Percentiles rank a stretch among this genome's conserved stretches.
Conservation (phyloP, 1,139 yeast genomes). For the Saccharomyces hybrid region DNA sequence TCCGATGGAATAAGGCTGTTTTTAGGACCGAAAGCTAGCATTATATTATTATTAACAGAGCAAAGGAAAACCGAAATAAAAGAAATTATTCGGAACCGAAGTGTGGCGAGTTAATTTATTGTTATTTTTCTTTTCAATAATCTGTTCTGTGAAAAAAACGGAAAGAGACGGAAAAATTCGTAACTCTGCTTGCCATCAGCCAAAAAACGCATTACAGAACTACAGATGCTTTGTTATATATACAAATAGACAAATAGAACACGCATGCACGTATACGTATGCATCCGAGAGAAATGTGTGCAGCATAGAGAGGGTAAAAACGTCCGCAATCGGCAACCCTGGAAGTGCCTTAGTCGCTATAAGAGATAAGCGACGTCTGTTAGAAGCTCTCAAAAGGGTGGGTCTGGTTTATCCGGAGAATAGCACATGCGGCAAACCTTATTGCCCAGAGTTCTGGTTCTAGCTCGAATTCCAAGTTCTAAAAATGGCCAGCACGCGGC, state of each 20-base stretch:
- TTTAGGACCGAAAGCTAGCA: neutral
- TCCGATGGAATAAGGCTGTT: neutral
- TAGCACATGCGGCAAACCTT: neutral
- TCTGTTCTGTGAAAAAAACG: neutral
- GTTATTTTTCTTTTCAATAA: neutral
- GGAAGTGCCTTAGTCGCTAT: neutral
- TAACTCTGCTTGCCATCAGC: neutral
- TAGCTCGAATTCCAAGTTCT: neutral
- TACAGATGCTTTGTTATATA: neutral
- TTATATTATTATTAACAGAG: neutral
- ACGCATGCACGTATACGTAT: neutral
- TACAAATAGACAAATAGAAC: neutral
- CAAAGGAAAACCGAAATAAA: neutral
- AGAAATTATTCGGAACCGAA: neutral
- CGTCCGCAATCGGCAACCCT: neutral
- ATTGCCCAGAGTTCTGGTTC: neutral
- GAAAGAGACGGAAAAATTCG: neutral
- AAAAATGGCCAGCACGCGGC: neutral
- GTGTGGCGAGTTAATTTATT: neutral
- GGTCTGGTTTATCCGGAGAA: slow-evolving; percentile 1
- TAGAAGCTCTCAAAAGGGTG: neutral
- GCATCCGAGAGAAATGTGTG: neutral
- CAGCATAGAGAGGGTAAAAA: neutral
- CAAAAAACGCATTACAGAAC: neutral
- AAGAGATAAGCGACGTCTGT: neutral